Evolutionary conservation across 345 rosid species (phyloP).

Genomic region (Anastatica hierochuntica): DNA sequence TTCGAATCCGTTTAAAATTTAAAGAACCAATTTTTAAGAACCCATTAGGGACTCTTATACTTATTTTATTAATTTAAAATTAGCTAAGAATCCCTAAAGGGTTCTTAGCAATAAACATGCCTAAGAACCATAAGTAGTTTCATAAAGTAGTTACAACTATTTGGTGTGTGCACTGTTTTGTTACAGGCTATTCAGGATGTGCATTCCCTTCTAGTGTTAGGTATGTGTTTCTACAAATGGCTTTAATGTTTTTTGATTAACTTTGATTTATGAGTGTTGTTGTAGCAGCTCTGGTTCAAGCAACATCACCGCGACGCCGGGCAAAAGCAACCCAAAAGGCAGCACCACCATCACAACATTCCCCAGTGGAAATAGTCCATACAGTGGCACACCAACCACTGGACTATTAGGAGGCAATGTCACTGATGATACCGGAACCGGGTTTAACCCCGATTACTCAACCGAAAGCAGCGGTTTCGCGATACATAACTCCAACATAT

Average conservation of each 20-base stretch:
- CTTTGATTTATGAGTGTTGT: too few species aligned
- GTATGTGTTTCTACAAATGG: conserved; percentile 22
- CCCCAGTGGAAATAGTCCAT: conserved; percentile 27
- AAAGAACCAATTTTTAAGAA: too few species aligned
- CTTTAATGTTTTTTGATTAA: too few species aligned
- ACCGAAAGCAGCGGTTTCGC: conserved; percentile 14
- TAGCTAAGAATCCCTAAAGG: too few species aligned
- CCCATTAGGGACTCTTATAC: too few species aligned
- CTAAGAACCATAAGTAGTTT: not conserved
- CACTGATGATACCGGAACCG: conserved; percentile 23
- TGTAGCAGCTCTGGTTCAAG: not conserved
- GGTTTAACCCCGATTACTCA: conserved; percentile 28
- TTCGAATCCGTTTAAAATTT: too few species aligned
- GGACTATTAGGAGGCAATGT: conserved; percentile 23
- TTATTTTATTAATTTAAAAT: too few species aligned
- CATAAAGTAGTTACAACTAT: too few species aligned
- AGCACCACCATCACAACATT: conserved; percentile 16
- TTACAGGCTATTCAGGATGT: conserved; percentile 32
- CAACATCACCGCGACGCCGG: conserved; percentile 20
- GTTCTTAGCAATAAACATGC: too few species aligned
- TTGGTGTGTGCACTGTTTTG: not conserved
- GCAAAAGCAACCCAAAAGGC: conserved; percentile 26
- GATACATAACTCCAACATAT: not conserved
- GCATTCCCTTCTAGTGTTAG: conserved; percentile 31
- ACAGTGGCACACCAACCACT: conserved; percentile 26